Evolutionary conservation across 2,329 filamentous ascomycete genomes (phyloP).

Genomic region (Fusarium secorum): DNA sequence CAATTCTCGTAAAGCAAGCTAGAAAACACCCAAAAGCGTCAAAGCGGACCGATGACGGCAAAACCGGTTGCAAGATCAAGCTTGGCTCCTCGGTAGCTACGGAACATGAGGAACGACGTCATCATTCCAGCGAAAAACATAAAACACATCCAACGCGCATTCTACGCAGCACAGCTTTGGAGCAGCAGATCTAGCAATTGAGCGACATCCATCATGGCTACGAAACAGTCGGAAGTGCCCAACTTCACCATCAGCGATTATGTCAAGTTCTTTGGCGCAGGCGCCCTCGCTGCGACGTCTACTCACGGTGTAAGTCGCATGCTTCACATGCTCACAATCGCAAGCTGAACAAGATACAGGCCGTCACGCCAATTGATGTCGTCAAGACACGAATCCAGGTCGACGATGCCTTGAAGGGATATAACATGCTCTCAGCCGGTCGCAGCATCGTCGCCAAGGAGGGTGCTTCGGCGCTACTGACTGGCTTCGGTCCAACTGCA

Average conservation of each 20-base stretch:
- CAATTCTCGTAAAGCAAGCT: not conserved
- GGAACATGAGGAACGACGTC: conserved; percentile 19
- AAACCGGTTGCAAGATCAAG: conserved; percentile 9
- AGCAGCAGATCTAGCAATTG: not conserved
- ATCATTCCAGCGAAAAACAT: conserved; percentile 21
- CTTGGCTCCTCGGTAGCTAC: conserved; percentile 21
- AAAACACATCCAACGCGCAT: conserved; percentile 21
- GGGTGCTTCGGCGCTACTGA: conserved; percentile 80
- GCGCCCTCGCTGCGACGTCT: conserved; percentile 60
- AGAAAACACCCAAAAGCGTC: conserved; percentile 13
- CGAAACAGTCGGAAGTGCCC: conserved; percentile 46
- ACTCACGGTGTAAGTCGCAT: conserved; percentile 57
- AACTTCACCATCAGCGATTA: conserved; percentile 55
- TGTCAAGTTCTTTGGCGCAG: conserved; percentile 62
- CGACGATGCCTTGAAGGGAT: conserved; percentile 84
- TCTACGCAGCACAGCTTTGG: not conserved
- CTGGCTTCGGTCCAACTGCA: conserved; percentile 84
- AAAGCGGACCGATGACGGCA: conserved; percentile 31
- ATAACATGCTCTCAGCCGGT: conserved; percentile 81
- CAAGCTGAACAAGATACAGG: conserved; percentile 47
- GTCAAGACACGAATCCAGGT: conserved; percentile 94
- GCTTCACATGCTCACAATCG: not conserved
- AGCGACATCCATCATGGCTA: conserved; percentile 29
- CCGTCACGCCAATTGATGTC: conserved; percentile 67
- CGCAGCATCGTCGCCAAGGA: conserved; percentile 80